Conservation (phyloP, 2,329 filamentous ascomycete species). For the Aureobasidium sp. region DNA sequence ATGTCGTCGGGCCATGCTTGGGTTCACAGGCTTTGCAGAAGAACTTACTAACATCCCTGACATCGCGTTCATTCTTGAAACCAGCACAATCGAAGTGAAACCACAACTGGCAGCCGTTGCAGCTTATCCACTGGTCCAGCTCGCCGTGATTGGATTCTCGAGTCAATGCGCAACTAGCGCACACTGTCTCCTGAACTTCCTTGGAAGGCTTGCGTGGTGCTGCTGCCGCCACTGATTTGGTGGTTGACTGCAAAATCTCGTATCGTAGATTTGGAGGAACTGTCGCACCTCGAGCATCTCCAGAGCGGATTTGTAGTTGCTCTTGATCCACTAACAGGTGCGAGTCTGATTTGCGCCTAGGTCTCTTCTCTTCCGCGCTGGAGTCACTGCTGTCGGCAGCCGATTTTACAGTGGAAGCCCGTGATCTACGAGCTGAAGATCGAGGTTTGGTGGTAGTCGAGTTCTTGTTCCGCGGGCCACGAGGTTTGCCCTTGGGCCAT, state of each 20-base stretch:
- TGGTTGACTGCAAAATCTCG: slow-evolving; percentile 6
- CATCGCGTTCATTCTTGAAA: slow-evolving; percentile 57
- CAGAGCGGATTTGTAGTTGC: background rate
- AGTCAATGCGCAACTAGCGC: slow-evolving; percentile 51
- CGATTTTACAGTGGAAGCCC: slow-evolving; percentile 13
- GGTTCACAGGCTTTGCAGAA: slow-evolving; percentile 56
- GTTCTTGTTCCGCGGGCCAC: slow-evolving; percentile 26
- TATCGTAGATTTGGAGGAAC: slow-evolving; percentile 16
- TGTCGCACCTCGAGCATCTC: background rate
- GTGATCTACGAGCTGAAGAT: slow-evolving; percentile 3
- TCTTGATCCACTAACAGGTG: background rate
- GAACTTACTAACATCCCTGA: slow-evolving; percentile 61
- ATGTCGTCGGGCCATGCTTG: slow-evolving; percentile 56
- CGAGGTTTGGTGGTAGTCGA: slow-evolving; percentile 45
- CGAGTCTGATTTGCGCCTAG: slow-evolving; percentile 14
- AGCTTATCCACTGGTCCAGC: slow-evolving; percentile 58
- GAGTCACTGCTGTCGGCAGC: slow-evolving; percentile 7
- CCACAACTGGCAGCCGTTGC: slow-evolving; percentile 62
- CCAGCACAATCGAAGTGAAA: slow-evolving; percentile 62
- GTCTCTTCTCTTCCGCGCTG: slow-evolving; percentile 4
- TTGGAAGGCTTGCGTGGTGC: slow-evolving; percentile 15
- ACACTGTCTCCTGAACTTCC: slow-evolving; percentile 40
- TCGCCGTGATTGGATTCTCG: slow-evolving; percentile 47
- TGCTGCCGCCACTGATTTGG: background rate
- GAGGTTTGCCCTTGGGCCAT: slow-evolving; percentile 42